Evolutionary conservation across 2,329 filamentous ascomycete species (phyloP), one percentile per base, ranked within the genome.

Genomic region (Alternaria gaisen): DNA sequence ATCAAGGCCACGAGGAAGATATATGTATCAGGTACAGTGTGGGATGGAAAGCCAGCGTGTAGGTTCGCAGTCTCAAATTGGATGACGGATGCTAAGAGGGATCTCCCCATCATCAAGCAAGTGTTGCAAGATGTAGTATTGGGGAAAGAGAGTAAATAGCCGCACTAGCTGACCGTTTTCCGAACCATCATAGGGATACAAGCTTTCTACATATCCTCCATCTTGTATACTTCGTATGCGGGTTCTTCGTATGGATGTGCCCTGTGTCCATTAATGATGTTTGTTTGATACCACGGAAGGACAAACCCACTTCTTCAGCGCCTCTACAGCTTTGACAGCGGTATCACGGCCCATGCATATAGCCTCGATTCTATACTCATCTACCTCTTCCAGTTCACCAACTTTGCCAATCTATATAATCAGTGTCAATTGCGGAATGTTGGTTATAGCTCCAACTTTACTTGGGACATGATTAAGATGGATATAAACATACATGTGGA

Each of bases 31-130:
- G 91, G 91, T 0, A 97, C 92, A 12, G 84, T 80, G 46, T 97
- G 93, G 93, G 83, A 88, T 42, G 91, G 90, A 0, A 80, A 83
- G 58, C 86, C 89, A 58, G 94, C 94, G 9, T 90, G 89, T 62
- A 85, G 94, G n/a, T 87, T 97, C 68, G 94, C 94, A 0, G 88
- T 97, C 42, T 90, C 91, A 40, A 97, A 91, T 72, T 97, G 93
- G 92, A 87, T 87, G 77, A 90, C 91, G 2, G 84, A 94, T 71
- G 83, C 89, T 0, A 83, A 88, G 48, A 83, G 84, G 61, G 93
- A 97, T 73, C 80, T 90, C 61, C 80, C 79, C 20, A 76, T 92
- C n/a, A 85, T 96, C 16, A 84, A 81, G 62, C 80, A 83, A 5
- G 88, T 94, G 3, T 76, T 97, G 69, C 80, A 82, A 24, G 72